A percentile compares a stretch with the other conserved stretches of the same genome.
These are phyloP conservation scores for Trifolium dubium DNA, from an alignment of 306 rosid species.

Conservation along the genomic window DNA sequence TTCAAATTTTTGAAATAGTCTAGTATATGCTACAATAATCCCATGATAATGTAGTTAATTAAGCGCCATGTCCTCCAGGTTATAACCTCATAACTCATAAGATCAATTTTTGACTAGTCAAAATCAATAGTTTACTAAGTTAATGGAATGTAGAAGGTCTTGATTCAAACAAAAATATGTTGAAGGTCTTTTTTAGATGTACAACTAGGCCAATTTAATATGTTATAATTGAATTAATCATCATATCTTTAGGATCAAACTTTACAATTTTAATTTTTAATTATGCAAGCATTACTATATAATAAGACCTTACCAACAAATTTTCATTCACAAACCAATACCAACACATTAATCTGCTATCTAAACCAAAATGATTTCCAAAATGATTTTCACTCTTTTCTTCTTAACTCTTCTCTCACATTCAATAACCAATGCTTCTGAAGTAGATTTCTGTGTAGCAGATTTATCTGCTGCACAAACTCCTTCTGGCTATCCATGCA, in stretches of 20 bases:
- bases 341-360: background rate
- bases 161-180: no score
- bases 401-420: conserved; percentile 50
- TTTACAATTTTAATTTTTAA: conserved; percentile 15
- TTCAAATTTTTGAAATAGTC: no score
- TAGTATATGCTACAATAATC: background rate
- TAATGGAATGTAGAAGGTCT: conserved; percentile 17
- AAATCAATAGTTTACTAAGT: background rate
- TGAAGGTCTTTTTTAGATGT: background rate
- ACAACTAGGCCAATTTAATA: background rate
- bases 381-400: conserved; percentile 52
- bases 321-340: background rate
- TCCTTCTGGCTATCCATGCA: conserved; percentile 65
- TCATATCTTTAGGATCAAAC: conserved; percentile 42
- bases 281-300: background rate
- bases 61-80: background rate
- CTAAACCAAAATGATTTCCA: background rate
- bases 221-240: background rate
- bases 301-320: background rate
- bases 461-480: conserved; percentile 49
- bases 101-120: background rate
- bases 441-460: conserved; percentile 64
- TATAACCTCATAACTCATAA: background rate
- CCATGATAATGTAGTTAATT: background rate
- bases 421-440: conserved; percentile 44